Base-by-base conservation (phyloP, 345 rosid genomes). In the Leavenworthia alabamica region DNA sequence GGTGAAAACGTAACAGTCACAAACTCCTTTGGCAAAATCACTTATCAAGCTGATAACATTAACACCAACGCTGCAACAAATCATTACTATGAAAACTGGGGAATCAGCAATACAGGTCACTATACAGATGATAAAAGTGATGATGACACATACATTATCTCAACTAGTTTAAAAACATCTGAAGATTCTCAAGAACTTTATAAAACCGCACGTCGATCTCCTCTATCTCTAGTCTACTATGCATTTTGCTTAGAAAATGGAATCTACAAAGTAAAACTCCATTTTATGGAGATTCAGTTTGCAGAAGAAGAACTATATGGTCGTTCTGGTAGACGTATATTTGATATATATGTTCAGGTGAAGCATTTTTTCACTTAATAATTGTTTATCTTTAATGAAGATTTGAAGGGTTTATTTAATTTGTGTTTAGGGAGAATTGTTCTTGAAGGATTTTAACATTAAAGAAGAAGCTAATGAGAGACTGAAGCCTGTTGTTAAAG, bases 241-340 rank as follows among this genome's bases (percentile, higher is more conserved):
- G 85, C 71, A 1, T 78, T 78, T 55, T 89, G 96, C 71, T 69
- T 86, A 28, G 55, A 47, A 36, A 83, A 78, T 51, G 86, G 84
- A 48, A 83, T 45, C 22, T 89, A 86, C 79, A 76, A 71, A 5
- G 87, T 89, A 20, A 80, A 33, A 36, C 94, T 89, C 19, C 84
- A 51, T 65, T 87, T 87, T 57, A 77, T 85, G 1, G 90, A 87
- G 81, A 84, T 84, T 59, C 71, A 68, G 59, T 84, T 89, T 61
- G 71, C 74, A 31, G 70, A 75, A 55, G 77, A 73, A 5, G 73
- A 54, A 31, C 73, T 77, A 6, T 82, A 64, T 23, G 22, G 81
- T 61, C 74, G n/a, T n/a, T n/a, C n/a, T n/a, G n/a, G n/a, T 82
- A 1, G 97, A 54, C 81, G 92, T 3, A 3, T 79, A 15, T 89